A percentile compares a stretch with the other conserved stretches of the same genome.
These are phyloP conservation scores for Colletotrichum liaoningense DNA, from an alignment of 2,329 filamentous ascomycete species.

Conservation along the genomic window DNA sequence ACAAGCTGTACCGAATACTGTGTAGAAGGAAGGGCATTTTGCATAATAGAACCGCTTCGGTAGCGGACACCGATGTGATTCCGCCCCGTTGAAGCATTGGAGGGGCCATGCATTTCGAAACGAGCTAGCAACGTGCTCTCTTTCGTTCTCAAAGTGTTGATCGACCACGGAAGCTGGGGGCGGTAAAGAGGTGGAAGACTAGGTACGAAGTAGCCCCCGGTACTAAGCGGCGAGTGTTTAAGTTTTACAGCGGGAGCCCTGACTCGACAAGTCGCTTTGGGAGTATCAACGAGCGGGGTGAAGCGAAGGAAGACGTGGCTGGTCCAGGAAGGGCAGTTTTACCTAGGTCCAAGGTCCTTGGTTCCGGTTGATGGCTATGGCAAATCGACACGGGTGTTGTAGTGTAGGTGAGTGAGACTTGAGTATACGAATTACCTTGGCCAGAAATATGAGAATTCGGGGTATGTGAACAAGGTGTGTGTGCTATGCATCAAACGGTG, in stretches of 20 bases:
- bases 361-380: background rate
- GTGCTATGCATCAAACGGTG: background rate
- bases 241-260: background rate
- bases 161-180: background rate
- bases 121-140: constrained; percentile 10
- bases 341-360: background rate
- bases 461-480: background rate
- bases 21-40: background rate
- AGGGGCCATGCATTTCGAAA: constrained; percentile 20
- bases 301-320: constrained; percentile 8
- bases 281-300: constrained; percentile 21
- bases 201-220: background rate
- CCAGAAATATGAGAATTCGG: too few species aligned
- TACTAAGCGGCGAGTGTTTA: background rate
- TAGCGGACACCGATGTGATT: constrained; percentile 24
- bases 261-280: constrained; percentile 13
- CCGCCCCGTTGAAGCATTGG: background rate
- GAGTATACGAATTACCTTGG: background rate
- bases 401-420: background rate
- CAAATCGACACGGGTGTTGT: background rate
- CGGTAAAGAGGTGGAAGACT: constrained; percentile 4
- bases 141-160: background rate
- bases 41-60: background rate
- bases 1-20: background rate
- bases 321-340: background rate